Base-by-base conservation (phyloP, 2,329 filamentous ascomycete genomes). In the Pseudogymnoascus sp. region DNA sequence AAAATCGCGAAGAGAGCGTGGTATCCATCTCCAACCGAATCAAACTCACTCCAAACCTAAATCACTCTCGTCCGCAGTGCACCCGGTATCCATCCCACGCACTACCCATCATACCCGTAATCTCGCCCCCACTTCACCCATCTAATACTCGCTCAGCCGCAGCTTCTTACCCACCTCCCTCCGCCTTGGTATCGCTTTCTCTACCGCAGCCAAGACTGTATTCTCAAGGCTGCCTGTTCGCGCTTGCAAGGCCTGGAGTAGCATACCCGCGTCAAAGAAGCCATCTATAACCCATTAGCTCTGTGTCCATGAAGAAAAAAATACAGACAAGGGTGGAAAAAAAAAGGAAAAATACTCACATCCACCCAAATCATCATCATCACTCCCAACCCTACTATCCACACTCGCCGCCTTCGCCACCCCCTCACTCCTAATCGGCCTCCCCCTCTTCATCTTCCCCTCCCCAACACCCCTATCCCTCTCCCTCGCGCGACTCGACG, bases 191-290 rank as follows among this genome's bases (percentile, higher is more conserved):
- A 82, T 84, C 8, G 76, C 76, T 66, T 85, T 82, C 47, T 76
- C 78, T 34, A 68, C 71, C n/a, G 26, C n/a, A 16, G 47, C 47
- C 4, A 54, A 4, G 14, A 54, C 47, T 2, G 47, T 54, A 11
- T 54, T 54, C 62, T 84, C 81, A 5, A 78, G 74, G 3, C 77
- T 79, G 64, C 85, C 81, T 14, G 83, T 82, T 61, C 88, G 83
- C 2, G 87, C 88, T 73, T 93, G 93, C 64, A 96, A 84, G 1
- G 92, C 91, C 74, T 96, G 90, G 23, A 95, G 81, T 4, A 97
- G 83, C 91, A 97, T 96, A 12, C 93, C 93, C 0, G 93, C 92
- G 74, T 97, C 93, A 77, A 97, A 97, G 80, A 97, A 97, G 34
- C 93, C 93, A 80, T 97, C 93, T 96, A 73, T 69, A 34, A 11